Conservation (phyloP, 78 protist genomes). For the Reticulomyxa filosa region DNA sequence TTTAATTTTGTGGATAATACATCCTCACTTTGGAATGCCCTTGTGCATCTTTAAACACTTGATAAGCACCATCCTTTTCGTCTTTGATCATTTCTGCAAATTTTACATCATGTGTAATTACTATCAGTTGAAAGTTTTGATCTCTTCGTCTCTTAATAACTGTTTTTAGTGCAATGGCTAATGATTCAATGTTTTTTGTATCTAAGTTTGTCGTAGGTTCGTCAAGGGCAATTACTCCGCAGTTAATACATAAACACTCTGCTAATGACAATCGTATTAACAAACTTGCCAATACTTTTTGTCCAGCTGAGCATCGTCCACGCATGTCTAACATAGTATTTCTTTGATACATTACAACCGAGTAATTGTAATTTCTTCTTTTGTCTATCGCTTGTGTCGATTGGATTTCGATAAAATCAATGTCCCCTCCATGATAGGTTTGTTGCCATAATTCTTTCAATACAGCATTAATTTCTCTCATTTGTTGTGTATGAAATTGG, state of each 20-base stretch:
- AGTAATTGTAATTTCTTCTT: neutral
- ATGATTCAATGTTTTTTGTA: neutral
- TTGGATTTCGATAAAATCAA: slow-evolving; percentile 74
- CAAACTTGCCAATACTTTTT: slow-evolving; percentile 73
- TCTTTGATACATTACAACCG: neutral
- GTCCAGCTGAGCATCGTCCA: slow-evolving; percentile 87
- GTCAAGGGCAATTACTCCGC: slow-evolving; percentile 95
- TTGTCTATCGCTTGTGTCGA: slow-evolving; percentile 27
- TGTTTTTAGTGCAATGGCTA: slow-evolving; percentile 26
- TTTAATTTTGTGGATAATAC: too few species aligned
- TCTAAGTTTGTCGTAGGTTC: slow-evolving; percentile 99
- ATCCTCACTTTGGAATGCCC: too few species aligned
- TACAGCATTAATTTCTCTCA: slow-evolving; percentile 75
- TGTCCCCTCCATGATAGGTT: slow-evolving; percentile 46
- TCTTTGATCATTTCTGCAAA: slow-evolving; percentile 46
- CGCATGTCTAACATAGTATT: slow-evolving; percentile 80
- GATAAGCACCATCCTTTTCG: neutral
- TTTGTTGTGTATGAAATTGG: slow-evolving; percentile 54
- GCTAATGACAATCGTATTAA: slow-evolving; percentile 92
- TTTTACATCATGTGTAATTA: slow-evolving; percentile 96
- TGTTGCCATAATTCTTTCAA: slow-evolving; percentile 67
- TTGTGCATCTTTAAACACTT: slow-evolving; percentile 11
- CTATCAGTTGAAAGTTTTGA: slow-evolving; percentile 75
- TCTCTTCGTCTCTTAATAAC: slow-evolving; percentile 43
- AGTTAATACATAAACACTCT: slow-evolving; percentile 81